phyloP scores from a whole-genome alignment of 2,329 filamentous ascomycete species.

The Pyrenophora seminiperda region DNA sequence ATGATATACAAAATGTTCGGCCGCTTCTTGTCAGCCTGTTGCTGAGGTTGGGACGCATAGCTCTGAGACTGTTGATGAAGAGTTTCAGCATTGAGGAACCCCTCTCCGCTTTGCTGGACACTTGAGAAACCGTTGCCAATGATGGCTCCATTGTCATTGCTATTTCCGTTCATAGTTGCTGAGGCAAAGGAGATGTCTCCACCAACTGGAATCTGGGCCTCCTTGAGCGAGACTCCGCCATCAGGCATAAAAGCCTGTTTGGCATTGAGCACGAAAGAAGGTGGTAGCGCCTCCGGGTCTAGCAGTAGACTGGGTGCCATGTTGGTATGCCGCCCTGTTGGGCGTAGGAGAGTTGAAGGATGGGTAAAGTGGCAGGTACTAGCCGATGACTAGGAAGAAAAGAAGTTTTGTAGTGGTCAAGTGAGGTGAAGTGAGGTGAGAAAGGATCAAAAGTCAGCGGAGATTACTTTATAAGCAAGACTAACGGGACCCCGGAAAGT shows the following conservation, averaged over 20 bases:
- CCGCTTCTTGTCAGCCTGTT: slow-evolving; percentile 43
- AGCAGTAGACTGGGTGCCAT: slow-evolving; percentile 44
- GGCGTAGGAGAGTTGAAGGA: neutral
- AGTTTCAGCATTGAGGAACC: slow-evolving; percentile 37
- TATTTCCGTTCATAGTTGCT: slow-evolving; percentile 20
- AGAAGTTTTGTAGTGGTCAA: neutral
- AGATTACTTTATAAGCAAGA: slow-evolving; percentile 21
- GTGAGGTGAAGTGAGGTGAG: slow-evolving; percentile 4
- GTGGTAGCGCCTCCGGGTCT: slow-evolving; percentile 28
- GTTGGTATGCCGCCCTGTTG: neutral
- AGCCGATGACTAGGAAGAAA: neutral
- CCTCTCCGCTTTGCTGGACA: slow-evolving; percentile 20
- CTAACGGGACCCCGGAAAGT: slow-evolving; percentile 12
- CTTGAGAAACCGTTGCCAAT: slow-evolving; percentile 15
- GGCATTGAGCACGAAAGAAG: slow-evolving; percentile 17
- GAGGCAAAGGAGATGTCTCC: slow-evolving; percentile 23
- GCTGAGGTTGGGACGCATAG: slow-evolving; percentile 26
- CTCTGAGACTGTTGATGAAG: slow-evolving; percentile 32
- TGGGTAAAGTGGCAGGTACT: neutral
- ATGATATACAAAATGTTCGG: slow-evolving; percentile 93
- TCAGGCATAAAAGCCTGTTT: slow-evolving; percentile 28
- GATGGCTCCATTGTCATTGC: slow-evolving; percentile 19
- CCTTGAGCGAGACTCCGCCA: slow-evolving; percentile 25
- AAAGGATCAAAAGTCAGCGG: slow-evolving; percentile 8
- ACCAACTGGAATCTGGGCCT: slow-evolving; percentile 30